Base-by-base conservation (phyloP, 2,329 filamentous ascomycete species). In the Fusarium siculi region DNA sequence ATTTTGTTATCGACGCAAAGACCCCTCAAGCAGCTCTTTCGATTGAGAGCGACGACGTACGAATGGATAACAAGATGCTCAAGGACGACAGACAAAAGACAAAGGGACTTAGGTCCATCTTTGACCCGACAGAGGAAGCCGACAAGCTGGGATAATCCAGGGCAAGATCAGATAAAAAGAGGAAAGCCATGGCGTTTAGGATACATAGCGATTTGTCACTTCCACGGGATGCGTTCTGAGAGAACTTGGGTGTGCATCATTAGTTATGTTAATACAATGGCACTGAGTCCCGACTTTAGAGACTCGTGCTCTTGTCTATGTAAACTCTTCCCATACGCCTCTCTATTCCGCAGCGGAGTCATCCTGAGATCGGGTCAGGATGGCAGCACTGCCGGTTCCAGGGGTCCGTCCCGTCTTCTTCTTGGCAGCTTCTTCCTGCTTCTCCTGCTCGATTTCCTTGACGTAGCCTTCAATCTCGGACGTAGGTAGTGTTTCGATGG, bases 371-470 rank as follows among this genome's bases (percentile, higher is more conserved):
- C 91, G 85, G 83, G 93, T 95, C 79, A 93, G 87, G 79, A 96
- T 94, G 47, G 93, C 89, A 23, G 93, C 91, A 76, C 85, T 91
- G 52, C 91, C 91, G 55, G 88, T 90, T 65, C 91, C 92, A n/a
- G 91, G 89, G 70, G 90, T 89, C 77, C 92, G 88, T 66, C 93
- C 93, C 49, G 90, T 93, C 91, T 97, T 97, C 92, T 97, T 97
- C 89, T 95, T 97, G 44, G 94, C 94, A 30, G 96, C 96, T 87
- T 99, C 96, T 84, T 98, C 96, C 82, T 97, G 95, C 90, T 99
- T 99, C 89, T 99, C 97, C 79, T 95, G 93, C 87, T 99, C 97
- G 83, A 99, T 99, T 84, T 91, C 96, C 91, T 98, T 98, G 80
- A 99, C 97, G 80, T 97, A 98, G 77, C 90, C 90, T 87, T 99